phyloP scores from a whole-genome alignment of 768 basidiomycete species.

The Tephrocybe sp. region DNA sequence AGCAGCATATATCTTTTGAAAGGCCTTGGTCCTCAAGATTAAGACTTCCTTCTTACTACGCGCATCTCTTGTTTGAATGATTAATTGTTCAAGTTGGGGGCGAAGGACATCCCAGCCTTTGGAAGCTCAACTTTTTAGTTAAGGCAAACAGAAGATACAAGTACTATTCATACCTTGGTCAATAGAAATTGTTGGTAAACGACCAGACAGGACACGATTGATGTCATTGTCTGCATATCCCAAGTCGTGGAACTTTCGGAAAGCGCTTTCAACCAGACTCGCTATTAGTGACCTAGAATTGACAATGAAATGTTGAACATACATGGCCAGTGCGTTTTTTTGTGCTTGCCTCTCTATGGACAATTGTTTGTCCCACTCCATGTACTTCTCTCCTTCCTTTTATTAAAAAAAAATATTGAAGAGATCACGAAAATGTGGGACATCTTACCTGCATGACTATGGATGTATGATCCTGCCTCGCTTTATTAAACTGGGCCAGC shows the following conservation, averaged over 20 bases:
- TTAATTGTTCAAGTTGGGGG: conserved; percentile 17
- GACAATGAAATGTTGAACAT: background rate
- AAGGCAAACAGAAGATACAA: background rate
- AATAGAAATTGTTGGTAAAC: conserved; percentile 18
- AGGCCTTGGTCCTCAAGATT: background rate
- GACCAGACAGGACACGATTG: background rate
- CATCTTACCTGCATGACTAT: conserved; percentile 3
- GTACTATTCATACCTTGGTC: conserved; percentile 25
- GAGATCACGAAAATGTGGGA: no score
- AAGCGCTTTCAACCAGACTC: conserved; percentile 14
- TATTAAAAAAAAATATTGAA: no score
- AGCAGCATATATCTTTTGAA: conserved; percentile 15
- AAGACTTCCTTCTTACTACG: conserved; percentile 15
- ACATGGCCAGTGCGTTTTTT: conserved; percentile 9
- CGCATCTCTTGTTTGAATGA: conserved; percentile 2
- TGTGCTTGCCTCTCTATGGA: background rate
- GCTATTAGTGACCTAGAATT: background rate
- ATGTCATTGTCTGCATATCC: conserved; percentile 21
- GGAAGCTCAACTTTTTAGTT: background rate
- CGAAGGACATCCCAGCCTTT: conserved; percentile 25
- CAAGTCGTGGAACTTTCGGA: conserved; percentile 14
- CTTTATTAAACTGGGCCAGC: conserved; percentile 22
- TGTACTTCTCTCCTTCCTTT: conserved; percentile 13
- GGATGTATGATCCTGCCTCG: conserved; percentile 15
- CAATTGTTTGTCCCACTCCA: conserved; percentile 7